A percentile compares a stretch with the other conserved stretches of the same genome.
These are phyloP conservation scores for Suillus fuscotomentosus DNA, from an alignment of 768 basidiomycete species.

Conservation along the genomic window DNA sequence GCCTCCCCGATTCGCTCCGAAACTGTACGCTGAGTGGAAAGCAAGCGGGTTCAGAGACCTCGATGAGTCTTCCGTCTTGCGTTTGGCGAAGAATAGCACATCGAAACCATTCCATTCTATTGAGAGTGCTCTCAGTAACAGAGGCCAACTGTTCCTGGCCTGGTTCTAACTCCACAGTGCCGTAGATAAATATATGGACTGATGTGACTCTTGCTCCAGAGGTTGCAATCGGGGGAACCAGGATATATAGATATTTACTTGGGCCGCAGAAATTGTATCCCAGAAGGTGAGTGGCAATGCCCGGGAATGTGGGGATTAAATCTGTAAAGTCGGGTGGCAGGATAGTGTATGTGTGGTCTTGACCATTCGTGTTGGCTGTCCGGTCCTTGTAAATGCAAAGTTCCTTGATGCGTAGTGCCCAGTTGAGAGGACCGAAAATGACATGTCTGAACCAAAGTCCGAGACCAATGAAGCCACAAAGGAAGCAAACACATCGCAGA, in stretches of 20 bases:
- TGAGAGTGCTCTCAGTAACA: background rate
- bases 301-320: background rate
- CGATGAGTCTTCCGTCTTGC: background rate
- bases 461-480: background rate
- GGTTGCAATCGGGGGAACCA: background rate
- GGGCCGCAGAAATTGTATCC: background rate
- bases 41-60: background rate
- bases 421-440: background rate
- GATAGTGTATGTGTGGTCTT: background rate
- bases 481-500: background rate
- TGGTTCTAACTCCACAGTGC: background rate
- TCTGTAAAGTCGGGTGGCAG: background rate
- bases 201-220: background rate
- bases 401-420: background rate
- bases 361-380: background rate
- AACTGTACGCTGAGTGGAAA: background rate
- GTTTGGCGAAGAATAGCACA: background rate
- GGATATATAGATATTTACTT: background rate
- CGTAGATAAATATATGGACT: background rate
- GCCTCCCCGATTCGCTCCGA: background rate
- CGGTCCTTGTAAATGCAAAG: background rate
- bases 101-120: conserved; percentile 2
- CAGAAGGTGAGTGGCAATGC: background rate
- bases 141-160: background rate
- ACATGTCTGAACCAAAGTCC: background rate